Conservation (phyloP, 371 early-diverging fungal genomes). For the Massospora cicadina region DNA sequence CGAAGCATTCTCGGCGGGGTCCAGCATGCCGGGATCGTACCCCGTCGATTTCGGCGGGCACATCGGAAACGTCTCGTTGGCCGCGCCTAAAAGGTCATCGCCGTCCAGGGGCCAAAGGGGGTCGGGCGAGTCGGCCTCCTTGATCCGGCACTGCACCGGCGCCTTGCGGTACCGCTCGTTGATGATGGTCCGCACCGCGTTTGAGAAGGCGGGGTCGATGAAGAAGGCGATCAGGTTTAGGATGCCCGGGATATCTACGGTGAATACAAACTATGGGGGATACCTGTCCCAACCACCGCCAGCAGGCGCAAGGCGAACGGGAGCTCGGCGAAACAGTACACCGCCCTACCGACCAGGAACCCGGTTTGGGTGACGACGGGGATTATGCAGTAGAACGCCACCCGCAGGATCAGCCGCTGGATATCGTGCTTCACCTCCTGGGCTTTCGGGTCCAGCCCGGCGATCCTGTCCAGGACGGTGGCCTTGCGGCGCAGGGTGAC, state of each 20-base stretch:
- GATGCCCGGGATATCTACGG: neutral
- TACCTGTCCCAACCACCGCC: neutral
- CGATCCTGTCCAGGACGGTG: neutral
- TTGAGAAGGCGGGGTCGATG: neutral
- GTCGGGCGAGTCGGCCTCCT: no score
- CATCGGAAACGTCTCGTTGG: neutral
- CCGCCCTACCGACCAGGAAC: neutral
- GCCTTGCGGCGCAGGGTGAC: neutral
- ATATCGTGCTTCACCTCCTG: neutral
- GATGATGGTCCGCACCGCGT: neutral
- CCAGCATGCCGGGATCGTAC: neutral
- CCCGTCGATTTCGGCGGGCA: neutral
- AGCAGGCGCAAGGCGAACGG: neutral
- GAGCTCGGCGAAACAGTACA: neutral
- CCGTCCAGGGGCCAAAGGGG: neutral
- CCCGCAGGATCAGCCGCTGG: neutral
- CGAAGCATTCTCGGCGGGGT: neutral
- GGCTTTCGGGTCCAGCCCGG: neutral
- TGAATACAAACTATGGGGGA: no score
- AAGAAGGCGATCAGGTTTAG: neutral
- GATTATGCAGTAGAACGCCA: constrained; percentile 1
- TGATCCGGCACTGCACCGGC: no score
- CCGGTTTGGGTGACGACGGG: constrained; percentile 2
- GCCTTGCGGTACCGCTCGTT: neutral
- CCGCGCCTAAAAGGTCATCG: neutral